Evolutionary conservation across 2,329 filamentous ascomycete species (phyloP).

Genomic region (Hymenoscyphus infarciens): DNA sequence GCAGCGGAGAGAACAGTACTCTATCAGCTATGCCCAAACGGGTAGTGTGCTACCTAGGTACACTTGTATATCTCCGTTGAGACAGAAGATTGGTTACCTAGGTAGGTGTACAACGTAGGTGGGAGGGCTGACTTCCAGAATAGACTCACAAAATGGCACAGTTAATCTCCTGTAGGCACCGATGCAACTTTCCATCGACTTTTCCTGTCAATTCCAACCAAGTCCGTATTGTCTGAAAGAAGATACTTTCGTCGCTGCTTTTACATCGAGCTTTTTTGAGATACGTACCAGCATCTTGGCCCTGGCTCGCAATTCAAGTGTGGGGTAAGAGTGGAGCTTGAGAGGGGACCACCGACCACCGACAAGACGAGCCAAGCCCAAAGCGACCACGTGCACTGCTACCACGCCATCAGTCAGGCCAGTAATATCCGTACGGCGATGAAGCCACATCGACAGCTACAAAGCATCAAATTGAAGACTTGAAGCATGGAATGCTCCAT

Average conservation of each 20-base stretch:
- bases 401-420: background rate
- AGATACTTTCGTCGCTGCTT: background rate
- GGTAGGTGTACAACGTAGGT: no score
- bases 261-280: background rate
- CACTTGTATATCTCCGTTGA: background rate
- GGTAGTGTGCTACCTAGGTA: background rate
- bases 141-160: background rate
- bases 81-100: background rate
- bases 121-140: background rate
- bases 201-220: background rate
- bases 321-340: conserved; percentile 10
- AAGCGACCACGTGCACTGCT: background rate
- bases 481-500: background rate
- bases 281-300: no score
- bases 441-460: background rate
- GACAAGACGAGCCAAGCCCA: background rate
- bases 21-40: background rate
- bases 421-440: background rate
- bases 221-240: background rate
- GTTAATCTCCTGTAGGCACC: background rate
- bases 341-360: no score
- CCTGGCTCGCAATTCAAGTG: conserved; percentile 6
- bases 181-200: background rate
- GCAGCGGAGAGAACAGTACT: background rate
- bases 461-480: background rate